Conservation (phyloP, 1,139 yeast genomes). For the Scheffersomyces insectosa region DNA sequence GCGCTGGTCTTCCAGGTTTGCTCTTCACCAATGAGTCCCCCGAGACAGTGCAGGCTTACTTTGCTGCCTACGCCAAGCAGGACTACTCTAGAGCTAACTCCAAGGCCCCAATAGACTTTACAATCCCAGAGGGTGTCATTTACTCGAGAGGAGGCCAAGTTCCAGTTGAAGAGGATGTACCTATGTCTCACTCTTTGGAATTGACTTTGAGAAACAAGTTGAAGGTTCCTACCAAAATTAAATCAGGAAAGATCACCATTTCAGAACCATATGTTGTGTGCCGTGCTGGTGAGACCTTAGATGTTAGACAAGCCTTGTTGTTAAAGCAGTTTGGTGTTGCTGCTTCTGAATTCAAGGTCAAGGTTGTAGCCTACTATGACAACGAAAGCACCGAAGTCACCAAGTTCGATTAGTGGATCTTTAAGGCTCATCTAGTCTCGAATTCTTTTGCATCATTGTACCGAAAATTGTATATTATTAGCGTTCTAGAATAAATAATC, state of each 20-base stretch:
- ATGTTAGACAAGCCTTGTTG: constrained; percentile 88
- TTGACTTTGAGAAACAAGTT: constrained; percentile 84
- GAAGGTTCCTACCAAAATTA: constrained; percentile 89
- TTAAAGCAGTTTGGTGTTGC: constrained; percentile 96
- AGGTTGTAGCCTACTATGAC: constrained; percentile 74
- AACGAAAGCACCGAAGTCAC: constrained; percentile 45
- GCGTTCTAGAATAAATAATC: neutral
- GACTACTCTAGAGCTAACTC: constrained; percentile 93
- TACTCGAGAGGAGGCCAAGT: constrained; percentile 96
- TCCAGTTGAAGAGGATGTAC: constrained; percentile 88
- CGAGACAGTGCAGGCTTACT: constrained; percentile 81
- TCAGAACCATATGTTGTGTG: constrained; percentile 81
- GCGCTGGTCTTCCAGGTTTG: constrained; percentile 79
- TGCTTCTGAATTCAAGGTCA: constrained; percentile 84
- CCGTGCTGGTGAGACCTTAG: constrained; percentile 73
- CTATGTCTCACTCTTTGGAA: constrained; percentile 94
- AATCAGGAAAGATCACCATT: constrained; percentile 81
- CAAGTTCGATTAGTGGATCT: constrained; percentile 15
- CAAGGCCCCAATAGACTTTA: constrained; percentile 77
- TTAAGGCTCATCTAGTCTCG: neutral
- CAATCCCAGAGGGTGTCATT: constrained; percentile 84
- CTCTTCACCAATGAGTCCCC: constrained; percentile 86
- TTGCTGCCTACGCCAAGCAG: constrained; percentile 69
- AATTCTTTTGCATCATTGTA: neutral
- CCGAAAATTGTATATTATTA: constrained; percentile 1